phyloP scores from a whole-genome alignment of 352 stramenopile species.

The Phytophthora meadii region DNA sequence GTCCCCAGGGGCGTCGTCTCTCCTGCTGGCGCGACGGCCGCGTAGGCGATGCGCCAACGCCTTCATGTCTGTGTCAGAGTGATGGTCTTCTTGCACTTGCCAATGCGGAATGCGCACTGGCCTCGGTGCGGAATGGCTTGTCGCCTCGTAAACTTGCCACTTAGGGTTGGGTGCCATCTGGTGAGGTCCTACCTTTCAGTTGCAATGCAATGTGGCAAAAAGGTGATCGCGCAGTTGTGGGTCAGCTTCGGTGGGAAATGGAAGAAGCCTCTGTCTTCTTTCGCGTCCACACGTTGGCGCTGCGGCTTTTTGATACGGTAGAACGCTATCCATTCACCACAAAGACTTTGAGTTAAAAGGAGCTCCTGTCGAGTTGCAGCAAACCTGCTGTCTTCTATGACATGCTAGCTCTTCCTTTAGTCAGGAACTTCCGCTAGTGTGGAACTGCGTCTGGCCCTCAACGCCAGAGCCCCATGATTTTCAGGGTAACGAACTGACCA shows the following conservation, averaged over 20 bases:
- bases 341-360: too few relatives aligned
- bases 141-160: constrained; percentile 20
- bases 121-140: constrained; percentile 1
- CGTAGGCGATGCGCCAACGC: constrained; percentile 44
- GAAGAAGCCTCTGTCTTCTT: constrained; percentile 14
- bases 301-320: too few relatives aligned
- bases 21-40: constrained; percentile 17
- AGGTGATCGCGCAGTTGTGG: not conserved
- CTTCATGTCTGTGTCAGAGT: constrained; percentile 39
- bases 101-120: constrained; percentile 15
- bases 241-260: not conserved
- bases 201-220: constrained; percentile 25
- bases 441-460: constrained; percentile 6
- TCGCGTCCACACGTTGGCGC: constrained; percentile 33
- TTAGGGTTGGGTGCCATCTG: constrained; percentile 14
- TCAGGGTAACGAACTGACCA: constrained; percentile 7
- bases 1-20: constrained; percentile 14
- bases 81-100: constrained; percentile 8
- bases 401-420: too few relatives aligned
- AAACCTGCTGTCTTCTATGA: too few relatives aligned
- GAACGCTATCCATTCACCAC: not conserved
- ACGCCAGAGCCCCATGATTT: constrained; percentile 10
- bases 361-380: not conserved
- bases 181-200: constrained; percentile 25
- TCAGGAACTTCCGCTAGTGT: not conserved